Evolutionary conservation across 2,329 filamentous ascomycete genomes (phyloP).

Genomic region (Penicillium olsonii): DNA sequence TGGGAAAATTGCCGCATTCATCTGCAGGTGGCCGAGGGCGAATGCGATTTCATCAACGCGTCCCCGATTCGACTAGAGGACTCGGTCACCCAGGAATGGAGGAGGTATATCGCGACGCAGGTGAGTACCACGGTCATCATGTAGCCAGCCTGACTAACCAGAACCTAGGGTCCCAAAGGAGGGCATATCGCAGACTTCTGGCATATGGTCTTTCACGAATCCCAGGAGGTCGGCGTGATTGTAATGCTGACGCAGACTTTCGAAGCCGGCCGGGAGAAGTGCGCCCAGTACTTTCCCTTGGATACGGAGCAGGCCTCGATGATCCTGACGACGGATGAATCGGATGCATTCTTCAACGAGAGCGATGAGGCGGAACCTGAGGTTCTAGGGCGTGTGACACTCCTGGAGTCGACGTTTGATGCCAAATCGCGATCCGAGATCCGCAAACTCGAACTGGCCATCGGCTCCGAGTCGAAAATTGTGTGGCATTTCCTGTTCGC

Average conservation of each 20-base stretch:
- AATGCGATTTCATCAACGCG: constrained; percentile 80
- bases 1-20: constrained; percentile 85
- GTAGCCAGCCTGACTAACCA: not conserved
- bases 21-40: constrained; percentile 72
- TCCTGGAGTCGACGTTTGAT: constrained; percentile 58
- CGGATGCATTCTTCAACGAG: constrained; percentile 55
- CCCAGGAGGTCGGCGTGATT: constrained; percentile 73
- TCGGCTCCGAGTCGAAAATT: constrained; percentile 58
- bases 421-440: constrained; percentile 65
- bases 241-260: constrained; percentile 92
- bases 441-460: constrained; percentile 64
- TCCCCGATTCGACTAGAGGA: constrained; percentile 66
- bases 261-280: constrained; percentile 78
- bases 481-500: constrained; percentile 86
- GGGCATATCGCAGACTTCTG: constrained; percentile 80
- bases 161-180: constrained; percentile 69
- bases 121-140: constrained; percentile 34
- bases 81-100: constrained; percentile 47
- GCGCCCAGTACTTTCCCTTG: constrained; percentile 81
- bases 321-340: constrained; percentile 38
- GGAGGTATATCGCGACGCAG: constrained; percentile 86
- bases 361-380: constrained; percentile 63
- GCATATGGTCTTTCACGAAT: constrained; percentile 92
- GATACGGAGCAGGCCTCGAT: constrained; percentile 54
- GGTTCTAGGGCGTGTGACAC: constrained; percentile 68